Evolutionary conservation across 2,329 filamentous ascomycete genomes (phyloP).

Genomic region (Cladosporium colombiae): DNA sequence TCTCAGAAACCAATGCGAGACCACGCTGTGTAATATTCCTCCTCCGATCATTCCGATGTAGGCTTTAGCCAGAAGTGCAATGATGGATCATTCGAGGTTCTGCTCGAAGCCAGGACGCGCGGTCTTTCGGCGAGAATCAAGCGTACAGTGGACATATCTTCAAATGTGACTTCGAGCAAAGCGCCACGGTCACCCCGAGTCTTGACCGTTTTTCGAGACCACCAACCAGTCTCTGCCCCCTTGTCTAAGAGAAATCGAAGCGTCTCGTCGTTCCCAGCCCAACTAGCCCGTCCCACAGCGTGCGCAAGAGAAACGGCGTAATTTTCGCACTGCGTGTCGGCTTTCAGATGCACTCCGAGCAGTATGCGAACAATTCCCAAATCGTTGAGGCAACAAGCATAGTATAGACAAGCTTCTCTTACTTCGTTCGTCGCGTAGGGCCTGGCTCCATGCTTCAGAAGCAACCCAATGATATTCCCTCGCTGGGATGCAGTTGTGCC

Average conservation of each 20-base stretch:
- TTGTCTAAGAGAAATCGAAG: neutral
- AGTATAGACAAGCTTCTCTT: neutral
- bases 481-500: no score
- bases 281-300: neutral
- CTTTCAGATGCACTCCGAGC: neutral
- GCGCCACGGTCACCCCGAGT: neutral
- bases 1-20: no score
- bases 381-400: neutral
- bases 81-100: no score
- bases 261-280: neutral
- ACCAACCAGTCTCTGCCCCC: neutral
- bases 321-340: neutral
- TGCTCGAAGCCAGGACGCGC: no score
- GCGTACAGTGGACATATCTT: no score
- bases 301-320: neutral
- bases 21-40: no score
- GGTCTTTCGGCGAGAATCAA: no score
- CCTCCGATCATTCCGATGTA: no score
- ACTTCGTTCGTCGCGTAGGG: neutral
- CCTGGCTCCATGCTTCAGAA: neutral
- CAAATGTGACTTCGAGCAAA: neutral
- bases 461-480: neutral
- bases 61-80: no score
- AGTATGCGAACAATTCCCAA: neutral
- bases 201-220: neutral